Conservation (phyloP, 169 alveolate species). For the Perkinsus marinus region DNA sequence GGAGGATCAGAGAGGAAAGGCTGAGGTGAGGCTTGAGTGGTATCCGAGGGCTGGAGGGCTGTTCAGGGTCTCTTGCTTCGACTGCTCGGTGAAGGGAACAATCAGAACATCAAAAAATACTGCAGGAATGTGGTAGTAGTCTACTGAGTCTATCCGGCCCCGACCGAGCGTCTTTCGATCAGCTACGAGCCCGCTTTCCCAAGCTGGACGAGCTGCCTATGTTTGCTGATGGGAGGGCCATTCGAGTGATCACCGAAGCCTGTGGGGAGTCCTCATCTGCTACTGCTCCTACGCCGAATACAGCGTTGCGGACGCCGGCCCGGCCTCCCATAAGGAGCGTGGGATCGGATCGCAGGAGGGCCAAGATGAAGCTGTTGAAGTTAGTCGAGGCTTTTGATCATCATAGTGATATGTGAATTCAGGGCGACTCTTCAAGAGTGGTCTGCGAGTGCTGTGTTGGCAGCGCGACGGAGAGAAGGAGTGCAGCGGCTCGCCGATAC, state of each 20-base stretch:
- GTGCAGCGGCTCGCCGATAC: neutral
- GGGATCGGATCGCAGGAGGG: neutral
- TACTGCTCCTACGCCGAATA: neutral
- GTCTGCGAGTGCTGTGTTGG: neutral
- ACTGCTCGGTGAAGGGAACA: neutral
- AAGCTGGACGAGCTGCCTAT: neutral
- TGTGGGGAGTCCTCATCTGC: neutral
- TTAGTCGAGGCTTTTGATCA: neutral
- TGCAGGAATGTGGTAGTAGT: neutral
- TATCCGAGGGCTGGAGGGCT: neutral
- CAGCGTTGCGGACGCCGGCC: neutral
- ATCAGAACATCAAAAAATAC: neutral
- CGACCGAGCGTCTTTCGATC: neutral
- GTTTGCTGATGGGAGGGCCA: neutral
- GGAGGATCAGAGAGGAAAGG: neutral
- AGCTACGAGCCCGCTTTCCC: neutral
- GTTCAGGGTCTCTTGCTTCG: neutral
- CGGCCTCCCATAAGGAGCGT: neutral
- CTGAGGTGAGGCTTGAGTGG: neutral
- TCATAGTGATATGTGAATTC: neutral
- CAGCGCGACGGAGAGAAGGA: neutral
- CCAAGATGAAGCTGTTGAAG: neutral
- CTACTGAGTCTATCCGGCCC: neutral
- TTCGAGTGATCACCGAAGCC: neutral
- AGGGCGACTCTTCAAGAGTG: neutral